Conservation (phyloP, 345 rosid genomes). For the Eutrema japonicum region DNA sequence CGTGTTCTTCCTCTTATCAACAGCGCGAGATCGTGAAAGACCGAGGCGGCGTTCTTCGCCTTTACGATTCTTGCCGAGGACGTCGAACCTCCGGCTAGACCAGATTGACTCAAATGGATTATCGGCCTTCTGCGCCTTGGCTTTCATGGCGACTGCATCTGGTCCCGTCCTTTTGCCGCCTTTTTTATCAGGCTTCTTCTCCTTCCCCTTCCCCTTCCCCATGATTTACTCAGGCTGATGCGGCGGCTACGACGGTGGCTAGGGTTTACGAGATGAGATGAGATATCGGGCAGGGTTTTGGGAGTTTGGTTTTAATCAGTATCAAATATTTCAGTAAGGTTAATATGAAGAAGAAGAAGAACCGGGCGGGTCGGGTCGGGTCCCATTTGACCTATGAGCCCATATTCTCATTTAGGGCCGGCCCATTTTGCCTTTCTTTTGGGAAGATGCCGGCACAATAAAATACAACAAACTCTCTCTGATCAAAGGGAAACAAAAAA, state of each 20-base stretch:
- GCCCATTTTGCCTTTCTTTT: neutral
- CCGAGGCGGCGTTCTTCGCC: slow-evolving; percentile 85
- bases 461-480: too few relatives aligned
- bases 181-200: slow-evolving; percentile 51
- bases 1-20: slow-evolving; percentile 86
- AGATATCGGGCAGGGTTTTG: slow-evolving; percentile 26
- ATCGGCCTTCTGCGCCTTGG: slow-evolving; percentile 44
- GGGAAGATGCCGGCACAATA: neutral
- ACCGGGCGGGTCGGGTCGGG: slow-evolving; percentile 5
- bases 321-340: neutral
- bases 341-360: slow-evolving; percentile 24
- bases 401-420: neutral
- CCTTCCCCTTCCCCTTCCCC: slow-evolving; percentile 34
- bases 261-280: slow-evolving; percentile 36
- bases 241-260: slow-evolving; percentile 19
- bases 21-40: slow-evolving; percentile 65
- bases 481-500: too few relatives aligned
- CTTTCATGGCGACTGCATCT: slow-evolving; percentile 67
- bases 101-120: slow-evolving; percentile 86
- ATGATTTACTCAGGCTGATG: slow-evolving; percentile 20
- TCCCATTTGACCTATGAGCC: neutral
- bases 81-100: slow-evolving; percentile 86
- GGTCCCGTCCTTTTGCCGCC: slow-evolving; percentile 55
- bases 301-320: neutral
- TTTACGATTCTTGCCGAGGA: slow-evolving; percentile 86